Conservation (phyloP, 2,329 filamentous ascomycete species). For the Xylaria sp. region DNA sequence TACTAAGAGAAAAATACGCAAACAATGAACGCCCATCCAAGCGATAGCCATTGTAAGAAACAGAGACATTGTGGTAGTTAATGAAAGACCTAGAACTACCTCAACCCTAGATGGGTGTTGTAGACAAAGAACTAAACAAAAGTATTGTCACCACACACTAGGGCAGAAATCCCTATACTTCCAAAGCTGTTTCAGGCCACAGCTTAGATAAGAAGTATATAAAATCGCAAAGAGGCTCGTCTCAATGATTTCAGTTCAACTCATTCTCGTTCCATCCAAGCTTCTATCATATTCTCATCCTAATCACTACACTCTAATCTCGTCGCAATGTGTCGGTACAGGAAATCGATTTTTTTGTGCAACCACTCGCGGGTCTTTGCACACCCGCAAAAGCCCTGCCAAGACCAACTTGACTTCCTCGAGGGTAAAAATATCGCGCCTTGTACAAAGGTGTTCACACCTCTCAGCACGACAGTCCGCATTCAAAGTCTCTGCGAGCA, state of each 20-base stretch:
- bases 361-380: slow-evolving; percentile 33
- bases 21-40: background rate
- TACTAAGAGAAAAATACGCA: too few relatives aligned
- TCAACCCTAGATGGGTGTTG: background rate
- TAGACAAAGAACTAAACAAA: background rate
- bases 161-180: background rate
- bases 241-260: background rate
- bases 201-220: background rate
- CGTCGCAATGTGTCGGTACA: slow-evolving; percentile 37
- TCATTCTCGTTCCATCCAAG: background rate
- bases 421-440: slow-evolving; percentile 10
- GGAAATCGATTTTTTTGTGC: slow-evolving; percentile 35
- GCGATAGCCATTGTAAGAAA: background rate
- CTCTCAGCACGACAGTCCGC: slow-evolving; percentile 30
- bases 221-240: background rate
- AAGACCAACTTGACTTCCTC: slow-evolving; percentile 24
- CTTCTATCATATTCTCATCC: background rate
- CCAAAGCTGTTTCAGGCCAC: background rate
- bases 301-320: background rate
- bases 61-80: background rate
- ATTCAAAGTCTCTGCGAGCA: slow-evolving; percentile 21
- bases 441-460: slow-evolving; percentile 30
- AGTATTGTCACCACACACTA: background rate
- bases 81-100: background rate
- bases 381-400: slow-evolving; percentile 26